Evolutionary conservation across 495 filamentous ascomycete species (phyloP).

Genomic region (Hypoxylon subgilvum): DNA sequence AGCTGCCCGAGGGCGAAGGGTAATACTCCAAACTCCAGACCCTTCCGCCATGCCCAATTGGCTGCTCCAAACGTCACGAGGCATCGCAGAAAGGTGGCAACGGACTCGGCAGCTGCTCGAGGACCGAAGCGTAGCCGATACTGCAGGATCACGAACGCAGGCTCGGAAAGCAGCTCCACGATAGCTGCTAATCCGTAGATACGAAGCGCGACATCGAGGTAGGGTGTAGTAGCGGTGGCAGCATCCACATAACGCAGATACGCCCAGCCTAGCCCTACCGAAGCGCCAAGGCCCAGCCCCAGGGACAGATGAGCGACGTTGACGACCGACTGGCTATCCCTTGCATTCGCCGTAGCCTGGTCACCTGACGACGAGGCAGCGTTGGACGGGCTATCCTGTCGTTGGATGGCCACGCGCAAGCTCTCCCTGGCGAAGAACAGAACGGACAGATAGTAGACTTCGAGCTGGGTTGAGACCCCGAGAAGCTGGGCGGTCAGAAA

Average conservation of each 20-base stretch:
- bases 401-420: conserved; percentile 81
- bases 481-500: conserved; percentile 82
- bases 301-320: conserved; percentile 87
- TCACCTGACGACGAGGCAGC: conserved; percentile 6
- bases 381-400: conserved; percentile 60
- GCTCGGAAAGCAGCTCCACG: conserved; percentile 81
- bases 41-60: conserved; percentile 58
- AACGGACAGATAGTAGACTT: conserved; percentile 85
- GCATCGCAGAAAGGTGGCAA: conserved; percentile 79
- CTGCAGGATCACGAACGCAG: conserved; percentile 82
- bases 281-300: conserved; percentile 68
- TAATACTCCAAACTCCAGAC: conserved; percentile 69
- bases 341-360: conserved; percentile 32
- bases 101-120: conserved; percentile 78
- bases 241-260: conserved; percentile 66
- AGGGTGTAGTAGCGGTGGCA: conserved; percentile 60
- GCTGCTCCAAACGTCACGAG: conserved; percentile 69
- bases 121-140: conserved; percentile 78
- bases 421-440: conserved; percentile 92
- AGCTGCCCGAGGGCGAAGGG: conserved; percentile 90
- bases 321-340: conserved; percentile 69
- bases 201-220: conserved; percentile 65
- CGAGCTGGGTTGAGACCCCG: conserved; percentile 84
- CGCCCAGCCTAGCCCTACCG: conserved; percentile 63
- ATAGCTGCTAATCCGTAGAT: conserved; percentile 78